Evolutionary conservation across 371 early-diverging fungal genomes (phyloP).

Genomic region (Mortierella sp.): DNA sequence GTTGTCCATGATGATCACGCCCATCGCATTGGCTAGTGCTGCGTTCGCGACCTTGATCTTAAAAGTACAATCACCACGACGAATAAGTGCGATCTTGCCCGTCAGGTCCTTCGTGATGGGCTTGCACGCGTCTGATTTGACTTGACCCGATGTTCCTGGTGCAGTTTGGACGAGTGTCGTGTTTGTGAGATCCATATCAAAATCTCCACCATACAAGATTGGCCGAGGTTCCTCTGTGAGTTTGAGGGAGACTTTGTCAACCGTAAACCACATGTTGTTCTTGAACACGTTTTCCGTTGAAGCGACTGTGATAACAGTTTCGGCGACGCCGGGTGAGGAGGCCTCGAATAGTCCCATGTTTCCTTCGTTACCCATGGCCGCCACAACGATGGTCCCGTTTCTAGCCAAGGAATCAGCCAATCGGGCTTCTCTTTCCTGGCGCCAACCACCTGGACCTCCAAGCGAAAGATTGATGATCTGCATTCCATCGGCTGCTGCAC

Average conservation of each 20-base stretch:
- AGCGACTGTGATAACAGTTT: conserved; percentile 73
- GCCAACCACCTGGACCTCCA: conserved; percentile 69
- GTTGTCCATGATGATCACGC: conserved; percentile 67
- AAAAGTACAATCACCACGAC: conserved; percentile 72
- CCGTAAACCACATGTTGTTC: conserved; percentile 42
- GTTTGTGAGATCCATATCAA: conserved; percentile 34
- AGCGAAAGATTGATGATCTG: conserved; percentile 76
- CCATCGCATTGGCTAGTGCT: conserved; percentile 70
- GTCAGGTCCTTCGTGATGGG: conserved; percentile 53
- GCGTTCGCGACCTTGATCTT: conserved; percentile 64
- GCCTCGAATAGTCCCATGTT: conserved; percentile 70
- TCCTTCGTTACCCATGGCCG: conserved; percentile 81
- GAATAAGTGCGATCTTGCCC: conserved; percentile 67
- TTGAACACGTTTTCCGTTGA: conserved; percentile 69
- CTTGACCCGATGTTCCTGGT: conserved; percentile 29
- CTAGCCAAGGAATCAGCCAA: conserved; percentile 56
- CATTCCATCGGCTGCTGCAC: conserved; percentile 68
- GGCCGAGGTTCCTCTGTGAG: conserved; percentile 7
- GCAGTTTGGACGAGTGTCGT: conserved; percentile 34
- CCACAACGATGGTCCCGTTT: conserved; percentile 64
- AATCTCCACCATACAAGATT: conserved; percentile 39
- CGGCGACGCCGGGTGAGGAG: conserved; percentile 72
- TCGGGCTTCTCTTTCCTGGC: conserved; percentile 58
- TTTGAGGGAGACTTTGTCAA: conserved; percentile 6
- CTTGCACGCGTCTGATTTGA: conserved; percentile 62